These are phyloP conservation scores for Aquanectria penicillioides DNA, from an alignment of 2,329 filamentous ascomycete species.

Conservation along the genomic window DNA sequence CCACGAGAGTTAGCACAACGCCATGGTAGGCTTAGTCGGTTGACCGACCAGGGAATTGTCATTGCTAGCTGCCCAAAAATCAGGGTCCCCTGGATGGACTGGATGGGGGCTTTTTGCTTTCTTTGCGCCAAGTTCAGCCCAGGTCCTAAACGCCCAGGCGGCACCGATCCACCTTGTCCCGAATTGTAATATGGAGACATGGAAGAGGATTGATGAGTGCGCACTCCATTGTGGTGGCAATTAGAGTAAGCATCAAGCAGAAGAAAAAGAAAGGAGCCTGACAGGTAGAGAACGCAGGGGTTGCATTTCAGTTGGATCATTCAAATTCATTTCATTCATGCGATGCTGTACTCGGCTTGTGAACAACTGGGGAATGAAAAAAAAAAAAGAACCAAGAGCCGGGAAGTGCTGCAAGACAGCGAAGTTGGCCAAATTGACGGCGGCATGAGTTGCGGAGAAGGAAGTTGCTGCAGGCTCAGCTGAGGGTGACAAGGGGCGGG, in stretches of 20 bases:
- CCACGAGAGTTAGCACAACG: constrained; percentile 1
- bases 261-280: neutral
- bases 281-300: neutral
- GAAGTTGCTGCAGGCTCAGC: constrained; percentile 14
- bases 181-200: constrained; percentile 1
- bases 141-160: neutral
- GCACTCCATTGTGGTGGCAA: neutral
- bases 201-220: neutral
- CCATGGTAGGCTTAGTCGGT: neutral
- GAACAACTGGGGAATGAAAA: neutral
- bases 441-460: constrained; percentile 6
- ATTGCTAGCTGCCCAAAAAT: neutral
- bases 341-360: neutral
- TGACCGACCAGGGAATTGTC: constrained; percentile 4
- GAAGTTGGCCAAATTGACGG: constrained; percentile 2
- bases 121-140: constrained; percentile 10
- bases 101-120: constrained; percentile 10
- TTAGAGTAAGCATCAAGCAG: neutral
- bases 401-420: constrained; percentile 1
- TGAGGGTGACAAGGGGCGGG: constrained; percentile 3
- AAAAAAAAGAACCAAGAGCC: neutral
- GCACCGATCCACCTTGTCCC: constrained; percentile 1
- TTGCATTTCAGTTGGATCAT: neutral
- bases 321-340: neutral
- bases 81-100: constrained; percentile 15